Base-by-base conservation (phyloP, 1,139 yeast species). In the Wickerhamiella infanticola region DNA sequence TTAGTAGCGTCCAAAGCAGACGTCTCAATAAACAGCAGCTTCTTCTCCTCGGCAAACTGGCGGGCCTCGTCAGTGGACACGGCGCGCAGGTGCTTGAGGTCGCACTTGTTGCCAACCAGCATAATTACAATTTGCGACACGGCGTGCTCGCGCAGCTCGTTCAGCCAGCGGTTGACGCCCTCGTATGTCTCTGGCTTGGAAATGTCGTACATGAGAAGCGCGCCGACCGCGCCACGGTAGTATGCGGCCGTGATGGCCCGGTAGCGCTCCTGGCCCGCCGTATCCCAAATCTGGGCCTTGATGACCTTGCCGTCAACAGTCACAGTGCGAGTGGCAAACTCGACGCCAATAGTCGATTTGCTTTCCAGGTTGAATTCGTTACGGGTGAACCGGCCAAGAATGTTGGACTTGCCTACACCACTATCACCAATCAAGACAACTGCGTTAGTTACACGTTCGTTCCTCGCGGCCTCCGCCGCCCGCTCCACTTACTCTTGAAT, bases 261-360 rank as follows among this genome's bases (percentile, higher is more conserved):
- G 69, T 90, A 90, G 62, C 98, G 77, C 66, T 90, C 98, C 69
- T 90, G 98, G 50, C 98, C 98, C 2, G 98, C 98, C 29, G 98
- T 90, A 64, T 90, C 98, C 98, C 98, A 90, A 60, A 90, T 86
- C 65, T 93, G 98, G 6, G 97, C 96, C 66, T 90, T 90, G 60
- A 93, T 86, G 61, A 94, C 74, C 66, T 88, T 90, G 50, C 94
- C 94, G 58, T 90, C 97, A 48, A 90, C 88, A 58, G 83, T 94
- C 47, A 90, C 78, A 3, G 97, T 88, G 63, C 96, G 75, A 37
- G 97, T 93, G 42, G 97, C 97, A 70, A 90, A 93, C 64, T 93
- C 98, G 43, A 90, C 98, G 44, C 98, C 98, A 59, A 90, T 93
- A 26, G 98, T 90, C 46, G 94, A 81, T 64, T 93, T 81, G 39